Evolutionary conservation across 768 basidiomycete species (phyloP).

Genomic region (Rhizopogon vulgaris): DNA sequence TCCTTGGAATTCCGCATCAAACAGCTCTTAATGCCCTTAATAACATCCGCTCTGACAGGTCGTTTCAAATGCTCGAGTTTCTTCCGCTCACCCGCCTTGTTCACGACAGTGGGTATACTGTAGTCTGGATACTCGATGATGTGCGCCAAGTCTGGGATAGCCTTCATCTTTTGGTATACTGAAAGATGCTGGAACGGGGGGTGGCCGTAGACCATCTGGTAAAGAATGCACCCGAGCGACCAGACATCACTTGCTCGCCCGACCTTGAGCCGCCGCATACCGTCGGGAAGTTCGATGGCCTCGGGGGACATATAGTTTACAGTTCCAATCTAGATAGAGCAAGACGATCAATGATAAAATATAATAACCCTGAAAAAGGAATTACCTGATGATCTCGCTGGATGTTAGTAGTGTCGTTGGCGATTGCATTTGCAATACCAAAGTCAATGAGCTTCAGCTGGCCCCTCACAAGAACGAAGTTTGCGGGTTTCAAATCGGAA

Average conservation of each 20-base stretch:
- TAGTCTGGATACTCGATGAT: conserved; percentile 79
- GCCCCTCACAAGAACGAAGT: conserved; percentile 94
- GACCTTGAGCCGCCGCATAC: conserved; percentile 86
- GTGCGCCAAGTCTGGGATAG: conserved; percentile 76
- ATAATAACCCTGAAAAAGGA: background rate
- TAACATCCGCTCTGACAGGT: conserved; percentile 68
- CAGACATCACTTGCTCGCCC: conserved; percentile 95
- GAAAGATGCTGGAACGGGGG: conserved; percentile 87
- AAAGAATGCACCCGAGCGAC: conserved; percentile 96
- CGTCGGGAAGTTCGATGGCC: conserved; percentile 84
- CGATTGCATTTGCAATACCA: conserved; percentile 98
- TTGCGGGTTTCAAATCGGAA: conserved; percentile 96
- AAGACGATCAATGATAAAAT: background rate
- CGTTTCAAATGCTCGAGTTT: conserved; percentile 65
- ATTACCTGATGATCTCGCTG: conserved; percentile 89
- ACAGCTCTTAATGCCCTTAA: conserved; percentile 79
- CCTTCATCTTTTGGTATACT: conserved; percentile 86
- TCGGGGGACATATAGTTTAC: conserved; percentile 99
- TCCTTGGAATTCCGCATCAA: conserved; percentile 74
- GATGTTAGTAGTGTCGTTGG: conserved; percentile 97
- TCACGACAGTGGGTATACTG: conserved; percentile 39
- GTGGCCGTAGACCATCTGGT: conserved; percentile 96
- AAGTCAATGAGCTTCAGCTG: conserved; percentile 98
- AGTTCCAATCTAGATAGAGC: conserved; percentile 69
- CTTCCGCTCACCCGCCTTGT: conserved; percentile 31